phyloP scores from a whole-genome alignment of 2,329 filamentous ascomycete genomes.

The Hypoxylon sp. region DNA sequence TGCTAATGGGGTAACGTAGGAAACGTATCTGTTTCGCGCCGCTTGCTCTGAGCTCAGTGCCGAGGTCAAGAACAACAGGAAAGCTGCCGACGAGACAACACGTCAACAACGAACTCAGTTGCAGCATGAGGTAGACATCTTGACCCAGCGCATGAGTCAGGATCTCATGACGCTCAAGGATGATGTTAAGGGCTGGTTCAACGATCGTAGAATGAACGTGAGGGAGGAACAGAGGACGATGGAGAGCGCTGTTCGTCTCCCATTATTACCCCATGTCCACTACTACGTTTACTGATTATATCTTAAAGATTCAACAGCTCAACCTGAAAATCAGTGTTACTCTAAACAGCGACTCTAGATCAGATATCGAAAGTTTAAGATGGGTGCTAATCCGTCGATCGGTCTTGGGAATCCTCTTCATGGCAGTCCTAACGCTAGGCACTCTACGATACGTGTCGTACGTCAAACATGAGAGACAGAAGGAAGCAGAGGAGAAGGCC shows the following conservation, averaged over 20 bases:
- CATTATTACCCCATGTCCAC: not conserved
- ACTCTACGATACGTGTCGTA: conserved; percentile 74
- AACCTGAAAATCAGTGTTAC: conserved; percentile 96
- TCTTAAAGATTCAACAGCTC: conserved; percentile 83
- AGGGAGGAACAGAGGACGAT: conserved; percentile 87
- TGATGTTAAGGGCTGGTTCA: conserved; percentile 94
- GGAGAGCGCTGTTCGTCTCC: conserved; percentile 78
- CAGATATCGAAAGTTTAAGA: conserved; percentile 89
- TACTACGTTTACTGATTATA: conserved; percentile 10
- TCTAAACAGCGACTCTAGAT: conserved; percentile 90
- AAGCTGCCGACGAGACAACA: conserved; percentile 83
- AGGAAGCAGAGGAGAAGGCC: conserved; percentile 61
- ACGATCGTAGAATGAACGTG: conserved; percentile 94
- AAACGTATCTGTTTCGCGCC: conserved; percentile 92
- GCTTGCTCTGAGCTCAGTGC: conserved; percentile 93
- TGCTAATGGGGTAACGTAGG: conserved; percentile 58
- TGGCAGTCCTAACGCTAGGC: conserved; percentile 73
- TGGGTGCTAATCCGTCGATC: conserved; percentile 83
- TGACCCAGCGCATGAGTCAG: conserved; percentile 87
- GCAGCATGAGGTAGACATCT: conserved; percentile 95
- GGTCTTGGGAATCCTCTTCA: conserved; percentile 75
- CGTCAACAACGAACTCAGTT: conserved; percentile 86
- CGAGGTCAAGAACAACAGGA: conserved; percentile 84
- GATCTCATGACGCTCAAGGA: conserved; percentile 87
- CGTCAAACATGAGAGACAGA: conserved; percentile 65